phyloP scores from a whole-genome alignment of 257 asterid genomes.

The Catharanthus roseus region DNA sequence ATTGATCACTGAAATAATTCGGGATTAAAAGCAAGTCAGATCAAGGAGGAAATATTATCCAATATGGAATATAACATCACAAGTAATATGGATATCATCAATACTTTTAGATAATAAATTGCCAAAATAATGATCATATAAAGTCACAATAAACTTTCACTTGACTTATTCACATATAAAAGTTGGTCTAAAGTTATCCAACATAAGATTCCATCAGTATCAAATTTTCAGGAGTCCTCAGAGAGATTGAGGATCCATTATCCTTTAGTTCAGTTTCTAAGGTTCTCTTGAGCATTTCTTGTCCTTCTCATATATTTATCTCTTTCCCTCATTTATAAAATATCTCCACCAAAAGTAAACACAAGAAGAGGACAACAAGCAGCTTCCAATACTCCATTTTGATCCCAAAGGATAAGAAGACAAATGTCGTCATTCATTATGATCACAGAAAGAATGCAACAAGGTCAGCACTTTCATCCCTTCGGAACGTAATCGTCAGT shows the following conservation, averaged over 20 bases:
- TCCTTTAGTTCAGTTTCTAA: not conserved
- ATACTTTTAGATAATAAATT: not conserved
- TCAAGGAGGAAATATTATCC: slow-evolving; percentile 6
- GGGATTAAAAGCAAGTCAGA: slow-evolving; percentile 20
- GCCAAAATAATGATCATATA: not conserved
- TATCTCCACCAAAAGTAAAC: slow-evolving; percentile 12
- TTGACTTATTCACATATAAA: not conserved
- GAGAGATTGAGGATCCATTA: slow-evolving; percentile 1
- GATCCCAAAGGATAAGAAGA: slow-evolving; percentile 14
- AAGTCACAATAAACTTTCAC: not conserved
- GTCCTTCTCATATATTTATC: not conserved
- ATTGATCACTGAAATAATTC: slow-evolving; percentile 9
- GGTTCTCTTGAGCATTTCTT: slow-evolving; percentile 1
- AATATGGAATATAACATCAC: not conserved
- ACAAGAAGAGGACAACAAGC: slow-evolving; percentile 19
- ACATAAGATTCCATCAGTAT: not conserved
- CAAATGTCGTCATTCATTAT: slow-evolving; percentile 12
- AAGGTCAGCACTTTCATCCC: slow-evolving; percentile 17
- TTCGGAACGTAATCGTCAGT: slow-evolving; percentile 8
- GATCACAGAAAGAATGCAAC: slow-evolving; percentile 13
- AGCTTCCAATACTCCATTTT: slow-evolving; percentile 13
- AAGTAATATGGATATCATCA: not conserved
- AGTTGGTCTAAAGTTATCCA: slow-evolving; percentile 1
- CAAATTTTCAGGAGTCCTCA: not conserved
- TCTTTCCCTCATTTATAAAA: not conserved